Conservation (phyloP, 306 rosid species). For the Vigna radiata region DNA sequence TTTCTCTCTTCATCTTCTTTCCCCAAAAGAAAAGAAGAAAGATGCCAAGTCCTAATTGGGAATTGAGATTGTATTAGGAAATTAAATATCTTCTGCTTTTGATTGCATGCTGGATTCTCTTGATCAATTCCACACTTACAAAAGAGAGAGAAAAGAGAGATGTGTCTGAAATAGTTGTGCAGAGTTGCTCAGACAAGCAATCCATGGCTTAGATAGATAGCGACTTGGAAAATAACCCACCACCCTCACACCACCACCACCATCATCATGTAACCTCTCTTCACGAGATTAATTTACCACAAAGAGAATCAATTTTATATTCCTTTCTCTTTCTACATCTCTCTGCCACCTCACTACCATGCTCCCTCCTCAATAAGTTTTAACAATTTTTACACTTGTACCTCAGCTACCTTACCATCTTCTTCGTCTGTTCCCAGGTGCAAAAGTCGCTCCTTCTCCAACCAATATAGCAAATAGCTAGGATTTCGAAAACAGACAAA, state of each 20-base stretch:
- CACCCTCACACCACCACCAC: slow-evolving; percentile 10
- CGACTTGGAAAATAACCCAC: slow-evolving; percentile 64
- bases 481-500: slow-evolving; percentile 43
- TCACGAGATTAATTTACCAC: slow-evolving; percentile 51
- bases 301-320: slow-evolving; percentile 44
- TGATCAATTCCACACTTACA: slow-evolving; percentile 40
- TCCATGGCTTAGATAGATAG: slow-evolving; percentile 76
- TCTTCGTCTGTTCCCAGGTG: slow-evolving; percentile 37
- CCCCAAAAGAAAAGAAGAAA: neutral
- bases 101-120: slow-evolving; percentile 55
- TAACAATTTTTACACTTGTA: slow-evolving; percentile 4
- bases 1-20: neutral
- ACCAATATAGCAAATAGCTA: slow-evolving; percentile 10
- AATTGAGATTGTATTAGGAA: slow-evolving; percentile 43
- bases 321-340: slow-evolving; percentile 51
- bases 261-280: slow-evolving; percentile 53
- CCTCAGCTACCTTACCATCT: neutral
- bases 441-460: slow-evolving; percentile 32
- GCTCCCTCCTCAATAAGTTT: slow-evolving; percentile 20
- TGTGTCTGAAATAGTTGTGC: slow-evolving; percentile 51
- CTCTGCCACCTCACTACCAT: slow-evolving; percentile 45
- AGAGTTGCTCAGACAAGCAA: slow-evolving; percentile 75
- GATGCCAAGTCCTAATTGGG: slow-evolving; percentile 40
- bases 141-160: slow-evolving; percentile 27
- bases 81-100: slow-evolving; percentile 49